phyloP scores from a whole-genome alignment of 139 green algal genomes.

The Chlamydomonas urium region DNA sequence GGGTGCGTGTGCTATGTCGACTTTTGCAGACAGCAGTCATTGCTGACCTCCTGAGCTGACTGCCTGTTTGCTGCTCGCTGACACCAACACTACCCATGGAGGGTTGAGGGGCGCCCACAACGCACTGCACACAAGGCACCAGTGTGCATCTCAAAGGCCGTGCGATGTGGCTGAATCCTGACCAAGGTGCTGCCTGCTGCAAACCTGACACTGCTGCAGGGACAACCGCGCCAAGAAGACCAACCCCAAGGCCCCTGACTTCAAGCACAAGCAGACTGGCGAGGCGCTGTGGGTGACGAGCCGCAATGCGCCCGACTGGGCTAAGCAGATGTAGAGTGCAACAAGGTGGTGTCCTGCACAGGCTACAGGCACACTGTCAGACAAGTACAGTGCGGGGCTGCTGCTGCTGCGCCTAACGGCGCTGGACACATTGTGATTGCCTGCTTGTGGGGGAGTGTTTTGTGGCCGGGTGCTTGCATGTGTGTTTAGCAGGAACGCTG shows the following conservation, averaged over 20 bases:
- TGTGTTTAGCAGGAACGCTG: too few relatives aligned
- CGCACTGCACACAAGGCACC: neutral
- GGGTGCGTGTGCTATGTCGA: neutral
- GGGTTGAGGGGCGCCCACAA: neutral
- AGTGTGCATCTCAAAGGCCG: neutral
- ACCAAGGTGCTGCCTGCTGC: too few relatives aligned
- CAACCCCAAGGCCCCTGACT: slow-evolving; percentile 48
- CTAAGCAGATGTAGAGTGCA: too few relatives aligned
- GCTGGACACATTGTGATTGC: too few relatives aligned
- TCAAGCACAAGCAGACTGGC: slow-evolving; percentile 36
- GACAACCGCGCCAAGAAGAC: slow-evolving; percentile 49
- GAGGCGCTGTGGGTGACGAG: slow-evolving; percentile 30
- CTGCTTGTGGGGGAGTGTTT: too few relatives aligned
- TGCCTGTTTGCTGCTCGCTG: neutral
- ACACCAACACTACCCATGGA: neutral
- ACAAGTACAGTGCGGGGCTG: too few relatives aligned
- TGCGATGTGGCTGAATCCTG: neutral
- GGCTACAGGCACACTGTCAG: too few relatives aligned
- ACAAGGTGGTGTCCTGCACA: too few relatives aligned
- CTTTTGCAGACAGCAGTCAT: neutral
- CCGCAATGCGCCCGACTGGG: slow-evolving; percentile 1
- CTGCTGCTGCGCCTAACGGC: too few relatives aligned
- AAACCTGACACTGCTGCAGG: too few relatives aligned
- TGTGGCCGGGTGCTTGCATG: too few relatives aligned
- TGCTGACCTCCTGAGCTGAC: neutral